phyloP scores from a whole-genome alignment of 2,329 filamentous ascomycete genomes.

The Neofusicoccum sp. region DNA sequence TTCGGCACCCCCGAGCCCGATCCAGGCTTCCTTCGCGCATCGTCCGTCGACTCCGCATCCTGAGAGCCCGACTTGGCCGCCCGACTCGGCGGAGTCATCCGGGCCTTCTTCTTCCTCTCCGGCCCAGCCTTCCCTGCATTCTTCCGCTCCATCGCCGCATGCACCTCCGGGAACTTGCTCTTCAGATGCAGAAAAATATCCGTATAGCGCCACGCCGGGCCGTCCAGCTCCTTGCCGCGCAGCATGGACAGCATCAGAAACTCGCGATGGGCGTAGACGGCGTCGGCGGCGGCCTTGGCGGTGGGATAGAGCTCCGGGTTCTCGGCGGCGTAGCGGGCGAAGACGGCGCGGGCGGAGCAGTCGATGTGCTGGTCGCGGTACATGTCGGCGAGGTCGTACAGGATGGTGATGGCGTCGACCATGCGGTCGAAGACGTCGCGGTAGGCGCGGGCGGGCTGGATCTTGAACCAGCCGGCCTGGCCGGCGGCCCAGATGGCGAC shows the following conservation, averaged over 20 bases:
- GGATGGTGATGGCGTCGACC: slow-evolving; percentile 61
- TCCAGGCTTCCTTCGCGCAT: background rate
- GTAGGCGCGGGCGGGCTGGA: slow-evolving; percentile 61
- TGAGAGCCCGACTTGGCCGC: background rate
- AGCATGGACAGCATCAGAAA: slow-evolving; percentile 48
- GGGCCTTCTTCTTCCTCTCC: slow-evolving; percentile 5
- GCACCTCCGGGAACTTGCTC: slow-evolving; percentile 34
- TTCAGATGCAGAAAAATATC: slow-evolving; percentile 43
- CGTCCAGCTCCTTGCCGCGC: slow-evolving; percentile 38
- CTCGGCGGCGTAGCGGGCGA: slow-evolving; percentile 25
- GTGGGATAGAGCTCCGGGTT: slow-evolving; percentile 29
- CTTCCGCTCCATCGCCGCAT: slow-evolving; percentile 24
- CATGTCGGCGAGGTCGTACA: slow-evolving; percentile 62
- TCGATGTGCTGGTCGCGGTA: slow-evolving; percentile 40
- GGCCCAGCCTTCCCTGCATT: slow-evolving; percentile 19
- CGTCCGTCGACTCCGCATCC: background rate
- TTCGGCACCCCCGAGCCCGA: slow-evolving; percentile 24
- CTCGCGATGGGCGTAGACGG: slow-evolving; percentile 37
- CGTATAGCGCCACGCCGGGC: slow-evolving; percentile 43
- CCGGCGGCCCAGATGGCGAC: slow-evolving; percentile 66
- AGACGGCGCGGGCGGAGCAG: slow-evolving; percentile 34
- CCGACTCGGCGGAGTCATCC: background rate
- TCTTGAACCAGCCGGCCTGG: slow-evolving; percentile 66
- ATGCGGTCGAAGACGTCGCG: slow-evolving; percentile 57
- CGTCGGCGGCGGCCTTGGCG: slow-evolving; percentile 26